Percentiles rank a stretch among this genome's conserved stretches.
These are phyloP conservation scores for Hyaloperonospora arabidopsidis DNA, from an alignment of 352 stramenopile genomes.

Conservation along the genomic window DNA sequence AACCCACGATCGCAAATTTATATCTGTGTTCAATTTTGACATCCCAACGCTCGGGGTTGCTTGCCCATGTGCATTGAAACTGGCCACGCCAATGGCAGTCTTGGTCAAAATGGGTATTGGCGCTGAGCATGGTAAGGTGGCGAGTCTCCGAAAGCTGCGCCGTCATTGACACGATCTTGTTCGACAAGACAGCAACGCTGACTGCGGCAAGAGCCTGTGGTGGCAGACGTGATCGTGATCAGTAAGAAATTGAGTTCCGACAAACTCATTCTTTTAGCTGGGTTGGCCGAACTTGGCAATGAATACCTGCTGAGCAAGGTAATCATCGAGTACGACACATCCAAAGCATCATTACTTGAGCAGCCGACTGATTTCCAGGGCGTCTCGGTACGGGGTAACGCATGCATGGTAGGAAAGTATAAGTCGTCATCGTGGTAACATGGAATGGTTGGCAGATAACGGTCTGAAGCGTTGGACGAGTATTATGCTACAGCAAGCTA, in stretches of 20 bases:
- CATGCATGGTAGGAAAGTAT: slow-evolving; percentile 56
- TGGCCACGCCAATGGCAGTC: slow-evolving; percentile 96
- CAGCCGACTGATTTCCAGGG: slow-evolving; percentile 70
- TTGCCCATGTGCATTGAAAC: slow-evolving; percentile 96
- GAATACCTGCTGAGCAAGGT: slow-evolving; percentile 92
- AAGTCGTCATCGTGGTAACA: slow-evolving; percentile 91
- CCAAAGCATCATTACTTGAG: slow-evolving; percentile 69
- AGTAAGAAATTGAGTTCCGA: slow-evolving; percentile 73
- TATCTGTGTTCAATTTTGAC: slow-evolving; percentile 95
- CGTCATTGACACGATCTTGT: slow-evolving; percentile 93
- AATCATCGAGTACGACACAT: slow-evolving; percentile 88
- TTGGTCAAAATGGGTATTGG: slow-evolving; percentile 98
- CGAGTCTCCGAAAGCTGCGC: slow-evolving; percentile 83
- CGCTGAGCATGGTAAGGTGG: slow-evolving; percentile 93
- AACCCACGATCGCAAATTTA: slow-evolving; percentile 63
- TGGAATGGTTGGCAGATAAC: slow-evolving; percentile 84
- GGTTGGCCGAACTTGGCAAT: slow-evolving; percentile 87
- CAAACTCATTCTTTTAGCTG: slow-evolving; percentile 80
- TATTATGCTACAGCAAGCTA: slow-evolving; percentile 70
- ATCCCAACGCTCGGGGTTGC: slow-evolving; percentile 98
- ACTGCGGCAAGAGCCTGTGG: slow-evolving; percentile 87
- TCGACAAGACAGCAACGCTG: slow-evolving; percentile 99
- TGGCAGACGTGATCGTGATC: slow-evolving; percentile 81
- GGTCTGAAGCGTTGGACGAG: slow-evolving; percentile 55
- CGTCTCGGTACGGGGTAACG: slow-evolving; percentile 85